Percentiles rank a stretch among this genome's conserved stretches.
Evolutionary conservation across 78 protist species (phyloP).

Genomic region (Guillardia theta): DNA sequence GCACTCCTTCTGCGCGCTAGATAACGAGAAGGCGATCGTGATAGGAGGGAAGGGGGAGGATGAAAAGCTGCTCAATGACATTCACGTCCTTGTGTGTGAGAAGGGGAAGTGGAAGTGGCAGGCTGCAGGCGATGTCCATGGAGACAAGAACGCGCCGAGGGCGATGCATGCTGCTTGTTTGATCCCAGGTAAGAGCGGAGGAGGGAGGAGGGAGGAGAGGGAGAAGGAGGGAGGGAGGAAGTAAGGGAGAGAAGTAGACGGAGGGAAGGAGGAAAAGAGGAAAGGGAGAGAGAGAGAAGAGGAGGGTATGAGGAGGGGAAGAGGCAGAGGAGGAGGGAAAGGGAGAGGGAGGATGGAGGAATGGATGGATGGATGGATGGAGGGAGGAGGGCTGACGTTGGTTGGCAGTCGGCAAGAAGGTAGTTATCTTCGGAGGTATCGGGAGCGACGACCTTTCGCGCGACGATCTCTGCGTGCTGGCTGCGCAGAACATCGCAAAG

Average conservation of each 20-base stretch:
- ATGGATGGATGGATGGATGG: too few species aligned
- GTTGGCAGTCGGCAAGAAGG: neutral
- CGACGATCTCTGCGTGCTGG: neutral
- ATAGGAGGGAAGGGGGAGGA: neutral
- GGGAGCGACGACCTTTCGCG: neutral
- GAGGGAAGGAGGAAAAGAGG: too few species aligned
- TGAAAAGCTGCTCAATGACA: neutral
- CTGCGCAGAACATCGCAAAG: neutral
- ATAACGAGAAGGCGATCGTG: neutral
- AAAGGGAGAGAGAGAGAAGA: too few species aligned
- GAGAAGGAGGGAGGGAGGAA: too few species aligned
- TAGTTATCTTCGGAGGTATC: neutral
- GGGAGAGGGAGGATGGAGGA: too few species aligned
- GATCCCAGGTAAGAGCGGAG: too few species aligned
- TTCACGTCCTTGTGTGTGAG: neutral
- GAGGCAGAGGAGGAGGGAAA: too few species aligned
- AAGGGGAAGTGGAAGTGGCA: neutral
- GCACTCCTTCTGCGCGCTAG: neutral
- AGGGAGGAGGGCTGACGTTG: too few species aligned
- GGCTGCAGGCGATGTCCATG: neutral
- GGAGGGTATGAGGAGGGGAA: too few species aligned
- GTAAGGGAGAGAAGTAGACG: too few species aligned
- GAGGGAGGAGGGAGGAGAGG: too few species aligned
- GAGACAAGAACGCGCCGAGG: neutral
- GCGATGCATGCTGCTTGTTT: neutral